Evolutionary conservation across 225 moss, liverwort and hornwort genomes (phyloP), one percentile per base, ranked within the genome.

Genomic region (Thuidium tamariscinum): DNA sequence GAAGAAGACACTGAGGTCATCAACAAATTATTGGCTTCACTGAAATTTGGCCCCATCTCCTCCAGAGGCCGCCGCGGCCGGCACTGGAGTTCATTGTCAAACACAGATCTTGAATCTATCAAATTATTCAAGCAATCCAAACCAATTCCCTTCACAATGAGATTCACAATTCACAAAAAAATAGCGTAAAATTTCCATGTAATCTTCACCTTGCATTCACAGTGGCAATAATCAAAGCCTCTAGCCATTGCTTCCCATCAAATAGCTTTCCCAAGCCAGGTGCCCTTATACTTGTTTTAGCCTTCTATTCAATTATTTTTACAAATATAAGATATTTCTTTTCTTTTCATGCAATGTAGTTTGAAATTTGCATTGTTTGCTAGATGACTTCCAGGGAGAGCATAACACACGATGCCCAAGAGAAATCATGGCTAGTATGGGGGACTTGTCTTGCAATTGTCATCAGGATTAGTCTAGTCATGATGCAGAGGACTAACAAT

Each of bases 1-100:
- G 84, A 81, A 19, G 42, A 25, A 81, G 62, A 74, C 67, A 51
- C n/a, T n/a, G 39, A 36, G 34, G 27, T 65, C 60, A 44, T 74
- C 80, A 10, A 18, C 30, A 60, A 13, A 54, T 17, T 32, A 22
- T 74, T 80, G 26, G 42, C 34, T n/a, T 72, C 75, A 68, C 7
- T 13, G 64, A 27, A 74, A 84, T 81, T 89, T 22, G 67, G 84
- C 51, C 84, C 81, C 69, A 87, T 76, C 75, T 87, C 87, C 74
- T 87, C 80, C 13, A 89, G 74, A n/a, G 87, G 89, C 30, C 14
- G 61, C 74, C 87, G 84, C n/a, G n/a, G n/a, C n/a, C n/a, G n/a
- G 36, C 44, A 54, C 74, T 74, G 75, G 30, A 68, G 87, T 60
- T 60, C 42, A 41, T 83, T 36, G 12, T 74, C 60, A 8, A 80